Percentiles rank a stretch among this genome's conserved stretches.
Conservation (phyloP, 2,329 filamentous ascomycete species). For the Dryadomyces quercus-mongolicae region DNA sequence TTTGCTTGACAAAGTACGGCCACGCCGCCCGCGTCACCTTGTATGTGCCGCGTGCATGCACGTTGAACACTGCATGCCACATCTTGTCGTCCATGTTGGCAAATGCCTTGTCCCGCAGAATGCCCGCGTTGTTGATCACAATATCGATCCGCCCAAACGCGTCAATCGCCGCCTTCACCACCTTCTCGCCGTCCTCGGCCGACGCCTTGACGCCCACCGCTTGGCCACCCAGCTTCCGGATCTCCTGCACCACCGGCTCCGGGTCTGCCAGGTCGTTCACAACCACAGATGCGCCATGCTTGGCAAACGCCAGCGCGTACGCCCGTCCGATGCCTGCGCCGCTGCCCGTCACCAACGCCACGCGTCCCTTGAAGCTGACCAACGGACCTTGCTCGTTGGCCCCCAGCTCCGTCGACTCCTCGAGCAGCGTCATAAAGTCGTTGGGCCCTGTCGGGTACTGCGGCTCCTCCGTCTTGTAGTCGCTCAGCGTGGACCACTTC, state of each 20-base stretch:
- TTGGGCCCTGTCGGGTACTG: conserved; percentile 75
- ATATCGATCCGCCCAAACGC: conserved; percentile 90
- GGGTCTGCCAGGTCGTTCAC: conserved; percentile 95
- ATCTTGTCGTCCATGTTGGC: conserved; percentile 91
- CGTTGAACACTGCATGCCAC: conserved; percentile 86
- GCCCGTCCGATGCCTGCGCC: conserved; percentile 83
- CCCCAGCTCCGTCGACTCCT: conserved; percentile 68
- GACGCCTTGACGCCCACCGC: conserved; percentile 89
- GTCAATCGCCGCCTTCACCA: conserved; percentile 89
- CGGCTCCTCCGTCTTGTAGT: conserved; percentile 56
- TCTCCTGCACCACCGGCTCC: conserved; percentile 82
- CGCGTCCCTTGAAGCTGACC: conserved; percentile 71
- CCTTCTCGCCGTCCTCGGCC: conserved; percentile 80
- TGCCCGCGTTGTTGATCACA: conserved; percentile 94
- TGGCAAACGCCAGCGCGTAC: conserved; percentile 77
- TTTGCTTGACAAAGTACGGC: conserved; percentile 96
- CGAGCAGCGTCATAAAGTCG: conserved; percentile 77
- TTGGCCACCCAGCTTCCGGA: conserved; percentile 78
- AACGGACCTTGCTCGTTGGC: conserved; percentile 61
- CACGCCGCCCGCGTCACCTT: conserved; percentile 95
- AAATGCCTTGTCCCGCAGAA: conserved; percentile 95
- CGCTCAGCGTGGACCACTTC: conserved; percentile 78
- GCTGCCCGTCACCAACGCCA: conserved; percentile 77
- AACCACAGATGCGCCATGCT: conserved; percentile 70
- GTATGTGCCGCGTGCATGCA: conserved; percentile 90